phyloP scores from a whole-genome alignment of 2,329 filamentous ascomycete genomes.

The Paracoccidioides lutzii region DNA sequence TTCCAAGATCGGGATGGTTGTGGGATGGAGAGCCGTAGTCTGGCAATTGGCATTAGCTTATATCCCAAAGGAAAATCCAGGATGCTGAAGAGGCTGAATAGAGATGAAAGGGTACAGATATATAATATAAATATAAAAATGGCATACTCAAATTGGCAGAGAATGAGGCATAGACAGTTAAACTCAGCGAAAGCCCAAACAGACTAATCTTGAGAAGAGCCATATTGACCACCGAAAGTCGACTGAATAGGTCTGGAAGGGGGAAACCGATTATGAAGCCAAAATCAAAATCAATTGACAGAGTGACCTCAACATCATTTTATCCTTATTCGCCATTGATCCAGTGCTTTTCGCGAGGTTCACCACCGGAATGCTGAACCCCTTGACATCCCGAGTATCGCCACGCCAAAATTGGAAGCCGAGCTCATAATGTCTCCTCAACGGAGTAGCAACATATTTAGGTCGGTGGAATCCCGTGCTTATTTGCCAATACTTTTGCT shows the following conservation, averaged over 20 bases:
- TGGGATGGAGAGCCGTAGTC: slow-evolving; percentile 54
- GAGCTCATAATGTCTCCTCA: background rate
- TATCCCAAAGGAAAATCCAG: background rate
- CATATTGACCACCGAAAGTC: background rate
- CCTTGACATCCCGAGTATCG: background rate
- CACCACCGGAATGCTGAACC: background rate
- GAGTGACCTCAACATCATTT: background rate
- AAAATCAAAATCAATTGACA: background rate
- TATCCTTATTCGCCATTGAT: background rate
- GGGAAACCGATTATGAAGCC: background rate
- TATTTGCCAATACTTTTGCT: background rate
- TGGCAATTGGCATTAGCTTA: background rate
- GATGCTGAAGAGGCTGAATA: background rate
- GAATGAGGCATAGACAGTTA: background rate
- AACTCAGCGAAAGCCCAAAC: background rate
- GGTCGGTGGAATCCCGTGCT: no score
- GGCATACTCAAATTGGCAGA: slow-evolving; percentile 3
- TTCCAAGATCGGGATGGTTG: slow-evolving; percentile 49
- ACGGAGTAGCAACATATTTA: background rate
- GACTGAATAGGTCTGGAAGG: background rate
- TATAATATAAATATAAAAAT: background rate
- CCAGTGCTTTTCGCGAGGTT: no score
- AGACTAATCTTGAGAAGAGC: background rate
- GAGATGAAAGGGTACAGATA: background rate
- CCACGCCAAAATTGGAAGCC: background rate